phyloP scores from a whole-genome alignment of 176 grass and related monocot genomes.

The Cymbopogon citratus region DNA sequence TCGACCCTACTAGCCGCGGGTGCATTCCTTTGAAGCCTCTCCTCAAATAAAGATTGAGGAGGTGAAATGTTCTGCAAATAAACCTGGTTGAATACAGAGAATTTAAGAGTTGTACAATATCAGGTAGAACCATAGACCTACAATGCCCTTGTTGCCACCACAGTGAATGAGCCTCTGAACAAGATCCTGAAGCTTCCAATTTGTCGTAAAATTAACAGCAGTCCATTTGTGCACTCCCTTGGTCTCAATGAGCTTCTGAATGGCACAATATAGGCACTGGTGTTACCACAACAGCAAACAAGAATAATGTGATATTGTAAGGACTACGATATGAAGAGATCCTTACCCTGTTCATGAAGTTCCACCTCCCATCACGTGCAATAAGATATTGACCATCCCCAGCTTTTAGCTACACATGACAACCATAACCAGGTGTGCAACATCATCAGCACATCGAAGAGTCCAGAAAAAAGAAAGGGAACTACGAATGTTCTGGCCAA shows the following conservation, averaged over 20 bases:
- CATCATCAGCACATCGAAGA: not conserved
- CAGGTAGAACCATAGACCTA: constrained; percentile 9
- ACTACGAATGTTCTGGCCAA: not conserved
- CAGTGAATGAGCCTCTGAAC: constrained; percentile 27
- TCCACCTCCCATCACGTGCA: constrained; percentile 59
- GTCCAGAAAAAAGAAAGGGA: not conserved
- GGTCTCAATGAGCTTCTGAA: constrained; percentile 48
- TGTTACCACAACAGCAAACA: not conserved
- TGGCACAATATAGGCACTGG: not conserved
- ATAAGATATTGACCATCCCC: constrained; percentile 46
- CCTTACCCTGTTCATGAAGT: constrained; percentile 76
- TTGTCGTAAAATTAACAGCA: constrained; percentile 57
- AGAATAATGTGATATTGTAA: not conserved
- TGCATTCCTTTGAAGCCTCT: constrained; percentile 13
- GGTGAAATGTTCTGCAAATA: constrained; percentile 29
- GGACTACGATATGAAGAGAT: not conserved
- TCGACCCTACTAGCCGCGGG: constrained; percentile 30
- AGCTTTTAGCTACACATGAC: constrained; percentile 44
- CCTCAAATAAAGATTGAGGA: constrained; percentile 36
- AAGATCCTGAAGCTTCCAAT: constrained; percentile 14
- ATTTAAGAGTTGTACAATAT: not conserved
- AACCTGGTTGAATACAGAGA: not conserved
- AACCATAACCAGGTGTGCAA: not conserved
- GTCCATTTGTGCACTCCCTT: constrained; percentile 41
- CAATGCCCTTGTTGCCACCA: constrained; percentile 45